Percentiles rank a stretch among this genome's conserved stretches.
phyloP scores from a whole-genome alignment of 1,139 yeast genomes.

The Lodderomyces beijingensis region DNA sequence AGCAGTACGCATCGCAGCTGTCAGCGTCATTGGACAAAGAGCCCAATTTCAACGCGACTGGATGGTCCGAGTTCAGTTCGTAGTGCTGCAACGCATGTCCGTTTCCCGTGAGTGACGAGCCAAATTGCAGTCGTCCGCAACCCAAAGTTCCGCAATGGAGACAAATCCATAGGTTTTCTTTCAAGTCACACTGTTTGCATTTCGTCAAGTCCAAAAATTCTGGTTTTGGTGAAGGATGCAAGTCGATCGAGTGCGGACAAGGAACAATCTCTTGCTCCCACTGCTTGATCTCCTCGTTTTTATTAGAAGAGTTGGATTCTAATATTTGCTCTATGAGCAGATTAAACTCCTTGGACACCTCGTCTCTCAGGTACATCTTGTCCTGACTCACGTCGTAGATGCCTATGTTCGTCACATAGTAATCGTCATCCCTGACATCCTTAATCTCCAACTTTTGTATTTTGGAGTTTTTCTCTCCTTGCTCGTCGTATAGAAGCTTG shows the following conservation, averaged over 20 bases:
- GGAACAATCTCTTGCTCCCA: conserved; percentile 89
- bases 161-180: conserved; percentile 83
- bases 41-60: conserved; percentile 86
- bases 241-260: conserved; percentile 65
- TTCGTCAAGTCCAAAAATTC: conserved; percentile 27
- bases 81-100: conserved; percentile 83
- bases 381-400: conserved; percentile 43
- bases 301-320: conserved; percentile 59
- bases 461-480: conserved; percentile 45
- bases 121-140: conserved; percentile 90
- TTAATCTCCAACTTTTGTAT: conserved; percentile 71
- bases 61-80: conserved; percentile 47
- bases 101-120: conserved; percentile 80
- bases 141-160: conserved; percentile 86
- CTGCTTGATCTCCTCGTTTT: conserved; percentile 71
- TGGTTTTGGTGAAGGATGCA: conserved; percentile 47
- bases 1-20: conserved; percentile 78
- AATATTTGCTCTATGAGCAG: conserved; percentile 47
- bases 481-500: conserved; percentile 16
- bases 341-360: conserved; percentile 21
- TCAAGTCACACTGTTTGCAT: conserved; percentile 60
- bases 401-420: conserved; percentile 47
- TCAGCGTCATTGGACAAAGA: conserved; percentile 66
- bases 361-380: conserved; percentile 15
- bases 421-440: conserved; percentile 65